phyloP scores from a whole-genome alignment of 805 yeast species.

The Kuraishia borneana region DNA sequence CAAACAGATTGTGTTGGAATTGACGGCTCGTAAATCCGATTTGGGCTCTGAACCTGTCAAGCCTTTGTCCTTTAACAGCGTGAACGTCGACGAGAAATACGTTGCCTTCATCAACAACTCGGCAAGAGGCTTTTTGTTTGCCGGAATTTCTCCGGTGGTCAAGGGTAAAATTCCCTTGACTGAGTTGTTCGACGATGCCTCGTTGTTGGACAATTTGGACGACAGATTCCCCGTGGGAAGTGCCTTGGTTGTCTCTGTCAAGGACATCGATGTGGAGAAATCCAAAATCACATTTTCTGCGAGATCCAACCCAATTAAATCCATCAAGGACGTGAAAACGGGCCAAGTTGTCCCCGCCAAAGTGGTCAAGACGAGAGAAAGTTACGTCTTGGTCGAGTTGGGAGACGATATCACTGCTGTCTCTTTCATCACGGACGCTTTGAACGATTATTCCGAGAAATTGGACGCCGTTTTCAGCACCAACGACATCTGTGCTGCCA shows the following conservation, averaged over 20 bases:
- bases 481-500: slow-evolving; percentile 48
- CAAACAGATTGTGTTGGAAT: slow-evolving; percentile 49
- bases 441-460: slow-evolving; percentile 50
- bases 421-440: slow-evolving; percentile 67
- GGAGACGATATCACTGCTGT: slow-evolving; percentile 54
- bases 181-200: slow-evolving; percentile 49
- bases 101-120: slow-evolving; percentile 58
- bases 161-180: slow-evolving; percentile 57
- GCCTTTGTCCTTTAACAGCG: slow-evolving; percentile 26
- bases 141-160: slow-evolving; percentile 55
- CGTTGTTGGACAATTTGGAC: slow-evolving; percentile 35
- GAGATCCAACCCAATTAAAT: slow-evolving; percentile 27
- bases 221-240: slow-evolving; percentile 61
- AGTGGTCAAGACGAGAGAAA: slow-evolving; percentile 45
- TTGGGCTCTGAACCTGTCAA: slow-evolving; percentile 12
- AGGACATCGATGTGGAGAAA: slow-evolving; percentile 40
- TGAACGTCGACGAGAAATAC: slow-evolving; percentile 37
- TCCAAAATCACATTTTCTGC: slow-evolving; percentile 38
- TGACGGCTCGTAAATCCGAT: slow-evolving; percentile 40
- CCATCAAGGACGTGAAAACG: slow-evolving; percentile 37
- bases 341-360: slow-evolving; percentile 53
- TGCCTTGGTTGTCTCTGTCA: slow-evolving; percentile 50
- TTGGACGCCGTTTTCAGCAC: slow-evolving; percentile 35
- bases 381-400: slow-evolving; percentile 55
- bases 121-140: slow-evolving; percentile 52